Conservation (phyloP, 2,329 filamentous ascomycete species). For the Diplodia scrobiculata region DNA sequence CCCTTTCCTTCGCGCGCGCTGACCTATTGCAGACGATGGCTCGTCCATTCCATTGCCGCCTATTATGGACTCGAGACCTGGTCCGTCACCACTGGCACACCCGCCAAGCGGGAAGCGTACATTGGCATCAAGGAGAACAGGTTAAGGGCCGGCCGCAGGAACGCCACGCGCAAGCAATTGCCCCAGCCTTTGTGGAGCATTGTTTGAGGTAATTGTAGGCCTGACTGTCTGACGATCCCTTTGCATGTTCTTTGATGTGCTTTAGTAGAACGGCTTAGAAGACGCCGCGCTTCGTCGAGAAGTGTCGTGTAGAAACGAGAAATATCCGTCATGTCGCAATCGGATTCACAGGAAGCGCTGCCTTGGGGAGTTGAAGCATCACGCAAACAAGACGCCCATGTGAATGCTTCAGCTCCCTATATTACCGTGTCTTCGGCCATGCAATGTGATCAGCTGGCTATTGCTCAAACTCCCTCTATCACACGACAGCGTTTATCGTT, state of each 20-base stretch:
- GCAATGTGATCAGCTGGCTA: background rate
- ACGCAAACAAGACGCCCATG: background rate
- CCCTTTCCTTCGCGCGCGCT: slow-evolving; percentile 4
- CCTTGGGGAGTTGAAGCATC: background rate
- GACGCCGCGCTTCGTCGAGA: background rate
- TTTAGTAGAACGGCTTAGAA: slow-evolving; percentile 13
- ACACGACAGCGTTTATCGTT: background rate
- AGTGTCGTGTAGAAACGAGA: slow-evolving; percentile 3
- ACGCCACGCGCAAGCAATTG: slow-evolving; percentile 34
- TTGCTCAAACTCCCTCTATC: background rate
- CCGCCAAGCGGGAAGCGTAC: slow-evolving; percentile 77
- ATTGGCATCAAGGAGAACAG: slow-evolving; percentile 66
- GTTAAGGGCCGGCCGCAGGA: slow-evolving; percentile 35
- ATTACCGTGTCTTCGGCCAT: background rate
- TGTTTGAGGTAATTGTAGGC: slow-evolving; percentile 34
- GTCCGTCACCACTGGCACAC: slow-evolving; percentile 71
- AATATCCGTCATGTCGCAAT: background rate
- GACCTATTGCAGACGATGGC: slow-evolving; percentile 67
- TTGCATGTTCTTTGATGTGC: slow-evolving; percentile 8
- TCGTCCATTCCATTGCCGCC: slow-evolving; percentile 86
- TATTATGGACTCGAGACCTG: slow-evolving; percentile 90
- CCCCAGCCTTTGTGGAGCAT: slow-evolving; percentile 43
- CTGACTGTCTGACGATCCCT: background rate
- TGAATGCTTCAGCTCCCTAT: background rate
- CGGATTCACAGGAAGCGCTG: background rate